Base-by-base conservation (phyloP, 768 basidiomycete genomes). In the Mycena vulgaris region DNA sequence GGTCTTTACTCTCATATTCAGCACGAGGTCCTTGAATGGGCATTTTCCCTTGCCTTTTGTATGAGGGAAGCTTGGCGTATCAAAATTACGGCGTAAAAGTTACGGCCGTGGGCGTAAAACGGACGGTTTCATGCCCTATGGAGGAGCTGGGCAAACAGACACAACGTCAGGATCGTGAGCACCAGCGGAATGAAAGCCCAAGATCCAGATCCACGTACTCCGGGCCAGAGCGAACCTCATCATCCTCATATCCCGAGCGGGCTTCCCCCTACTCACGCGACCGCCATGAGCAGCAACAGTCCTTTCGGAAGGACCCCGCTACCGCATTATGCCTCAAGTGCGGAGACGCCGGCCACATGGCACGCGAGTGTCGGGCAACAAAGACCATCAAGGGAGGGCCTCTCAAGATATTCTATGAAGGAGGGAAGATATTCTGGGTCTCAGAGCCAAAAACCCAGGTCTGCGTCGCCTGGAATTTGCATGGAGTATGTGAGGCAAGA, bases 321-420 rank as follows among this genome's bases (percentile, higher is more conserved):
- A 51, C 23, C 25, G 23, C 51, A n/a, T 8, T 63, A 5, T 63
- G 62, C 52, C 62, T 63, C 42, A 55, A 31, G 11, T 64, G 53
- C 25, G 63, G 63, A 8, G 42, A 56, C 23, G 35, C 63, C 5
- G 63, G 63, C n/a, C 63, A 64, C 53, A 64, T 64, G 63, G 63
- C 63, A 17, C 40, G 63, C 11, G 63, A 64, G 56, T 64, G 63
- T 23, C 28, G 42, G 5, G 63, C 63, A n/a, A 6, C 37, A 19
- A 64, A 56, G 27, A 63, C 62, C 13, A 16, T 45, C 62, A 63
- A 55, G 30, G 51, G 62, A 63, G 51, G 62, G 1, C 39, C 62
- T 2, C 16, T 33, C 62, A 63, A 63, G 52, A 55, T 63, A 21
- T 55, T 63, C 62, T 63, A 40, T 5, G 62, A 63, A 6, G 51